Evolutionary conservation across 225 moss, liverwort and hornwort genomes (phyloP).

Genomic region (Physcomitrellopsis africana): DNA sequence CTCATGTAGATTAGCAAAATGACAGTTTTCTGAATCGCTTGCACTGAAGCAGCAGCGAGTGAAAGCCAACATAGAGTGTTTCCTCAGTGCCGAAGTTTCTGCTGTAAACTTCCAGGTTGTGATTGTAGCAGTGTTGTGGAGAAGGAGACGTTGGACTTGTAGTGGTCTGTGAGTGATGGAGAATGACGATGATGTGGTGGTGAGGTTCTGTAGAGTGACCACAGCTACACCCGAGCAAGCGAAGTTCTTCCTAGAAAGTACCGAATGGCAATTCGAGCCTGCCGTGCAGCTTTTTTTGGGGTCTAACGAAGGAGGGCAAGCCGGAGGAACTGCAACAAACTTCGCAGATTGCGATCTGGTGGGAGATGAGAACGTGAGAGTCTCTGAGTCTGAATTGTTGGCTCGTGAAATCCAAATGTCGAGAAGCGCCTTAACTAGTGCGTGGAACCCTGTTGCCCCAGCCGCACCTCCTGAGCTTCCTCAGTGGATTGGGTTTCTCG

Average conservation of each 20-base stretch:
- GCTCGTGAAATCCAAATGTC: constrained; percentile 21
- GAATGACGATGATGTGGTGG: constrained; percentile 63
- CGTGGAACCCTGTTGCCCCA: constrained; percentile 29
- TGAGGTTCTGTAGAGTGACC: constrained; percentile 71
- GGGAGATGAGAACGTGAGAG: constrained; percentile 47
- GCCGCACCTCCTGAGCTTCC: constrained; percentile 40
- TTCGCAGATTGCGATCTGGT: constrained; percentile 50
- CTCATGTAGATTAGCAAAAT: too few species aligned
- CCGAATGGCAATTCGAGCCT: constrained; percentile 69
- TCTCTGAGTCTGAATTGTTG: constrained; percentile 25
- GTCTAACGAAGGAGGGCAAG: constrained; percentile 30
- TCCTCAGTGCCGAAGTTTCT: too few species aligned
- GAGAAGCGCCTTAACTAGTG: constrained; percentile 14
- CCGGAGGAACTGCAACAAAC: constrained; percentile 35
- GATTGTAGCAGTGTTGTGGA: too few species aligned
- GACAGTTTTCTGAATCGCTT: too few species aligned
- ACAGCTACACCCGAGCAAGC: constrained; percentile 69
- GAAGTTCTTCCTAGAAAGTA: constrained; percentile 72
- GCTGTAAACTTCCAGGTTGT: too few species aligned
- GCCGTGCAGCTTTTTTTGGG: constrained; percentile 78
- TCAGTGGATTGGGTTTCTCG: constrained; percentile 38
- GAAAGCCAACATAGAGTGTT: too few species aligned
- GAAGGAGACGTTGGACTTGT: neutral
- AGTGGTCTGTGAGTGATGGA: constrained; percentile 48
- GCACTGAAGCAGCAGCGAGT: too few species aligned